A percentile compares a stretch with the other conserved stretches of the same genome.
These are phyloP conservation scores for Suhomyces chickasaworum DNA, from an alignment of 1,139 yeast species.

Conservation along the genomic window DNA sequence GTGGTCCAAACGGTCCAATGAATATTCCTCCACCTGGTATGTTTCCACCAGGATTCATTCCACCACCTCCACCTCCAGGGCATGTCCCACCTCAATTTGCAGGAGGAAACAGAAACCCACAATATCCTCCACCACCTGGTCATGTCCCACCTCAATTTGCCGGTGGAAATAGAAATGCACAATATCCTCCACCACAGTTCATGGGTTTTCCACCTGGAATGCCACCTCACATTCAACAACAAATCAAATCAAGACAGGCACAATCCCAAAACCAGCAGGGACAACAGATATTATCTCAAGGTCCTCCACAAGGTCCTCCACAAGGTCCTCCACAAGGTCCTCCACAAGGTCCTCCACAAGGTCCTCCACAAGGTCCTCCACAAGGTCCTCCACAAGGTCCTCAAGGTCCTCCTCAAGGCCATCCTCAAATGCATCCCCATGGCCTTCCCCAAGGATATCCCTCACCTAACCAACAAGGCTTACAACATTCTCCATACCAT, in stretches of 20 bases:
- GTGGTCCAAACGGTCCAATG: conserved; percentile 3
- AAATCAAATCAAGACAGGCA: conserved; percentile 7
- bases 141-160: conserved; percentile 27
- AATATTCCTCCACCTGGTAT: conserved; percentile 5
- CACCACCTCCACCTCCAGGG: conserved; percentile 31
- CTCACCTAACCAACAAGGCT: conserved; percentile 4
- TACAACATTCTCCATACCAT: conserved; percentile 9
- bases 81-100: conserved; percentile 27
- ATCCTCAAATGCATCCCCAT: conserved; percentile 11
- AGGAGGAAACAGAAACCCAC: conserved; percentile 22
- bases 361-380: conserved; percentile 18
- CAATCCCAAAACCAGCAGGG: conserved; percentile 8
- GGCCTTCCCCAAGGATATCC: conserved; percentile 17
- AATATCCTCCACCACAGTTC: conserved; percentile 24
- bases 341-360: conserved; percentile 11
- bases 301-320: conserved; percentile 16
- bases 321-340: conserved; percentile 18
- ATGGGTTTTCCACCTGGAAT: conserved; percentile 32
- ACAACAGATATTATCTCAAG: background rate
- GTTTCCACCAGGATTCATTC: conserved; percentile 3
- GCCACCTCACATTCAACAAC: conserved; percentile 18
- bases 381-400: conserved; percentile 12
- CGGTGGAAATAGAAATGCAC: conserved; percentile 22
- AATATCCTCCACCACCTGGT: conserved; percentile 32
- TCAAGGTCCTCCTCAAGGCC: conserved; percentile 18